Evolutionary conservation across 108 stramenopile species (phyloP), one percentile per base, ranked within the genome.

Genomic region (Pseudonitzschia pungens): DNA sequence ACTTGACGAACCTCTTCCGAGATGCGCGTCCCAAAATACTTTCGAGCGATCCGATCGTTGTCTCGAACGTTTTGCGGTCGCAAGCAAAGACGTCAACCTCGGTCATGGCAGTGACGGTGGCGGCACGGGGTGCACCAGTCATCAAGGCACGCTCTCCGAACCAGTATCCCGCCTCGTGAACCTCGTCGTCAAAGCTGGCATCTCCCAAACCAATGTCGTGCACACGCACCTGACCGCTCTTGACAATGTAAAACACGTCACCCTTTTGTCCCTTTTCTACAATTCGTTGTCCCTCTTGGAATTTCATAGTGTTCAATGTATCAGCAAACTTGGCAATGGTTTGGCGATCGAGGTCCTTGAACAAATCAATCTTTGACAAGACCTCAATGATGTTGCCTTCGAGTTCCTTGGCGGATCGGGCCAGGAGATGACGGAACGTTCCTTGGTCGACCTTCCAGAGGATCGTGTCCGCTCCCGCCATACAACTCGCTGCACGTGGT

Each of bases 91-190:
- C 44, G 14, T 77, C 77, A 6, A 69, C 72, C 1, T 77, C 63
- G 50, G 76, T 79, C 70, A 86, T 75, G 1, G 97, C 95, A 27
- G 82, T 84, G 0, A 83, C 85, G 68, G 91, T 93, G 48, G 90
- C 92, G 16, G 79, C 78, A 53, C 97, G 82, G 0, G 94, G 94
- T 28, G 94, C 93, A n/a, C 93, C 93, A 16, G 92, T 93, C 62
- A 96, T 86, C 26, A 97, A 78, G 29, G 96, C 95, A 28, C 91
- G 83, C 73, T 97, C 96, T 15, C 96, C 96, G 76, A 97, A 97
- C 80, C 86, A 94, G 60, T 96, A 91, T 48, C 96, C 93, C 16
- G 41, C 33, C 26, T 62, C 50, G 40, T 80, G 76, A 10, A 70
- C 40, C 27, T 80, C 71, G 41, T 80, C 79, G 16, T 50, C 75